Evolutionary conservation across 164 flowering plant genomes (phyloP), one percentile per base, ranked within the genome.

Genomic region (Echeveria elegans): DNA sequence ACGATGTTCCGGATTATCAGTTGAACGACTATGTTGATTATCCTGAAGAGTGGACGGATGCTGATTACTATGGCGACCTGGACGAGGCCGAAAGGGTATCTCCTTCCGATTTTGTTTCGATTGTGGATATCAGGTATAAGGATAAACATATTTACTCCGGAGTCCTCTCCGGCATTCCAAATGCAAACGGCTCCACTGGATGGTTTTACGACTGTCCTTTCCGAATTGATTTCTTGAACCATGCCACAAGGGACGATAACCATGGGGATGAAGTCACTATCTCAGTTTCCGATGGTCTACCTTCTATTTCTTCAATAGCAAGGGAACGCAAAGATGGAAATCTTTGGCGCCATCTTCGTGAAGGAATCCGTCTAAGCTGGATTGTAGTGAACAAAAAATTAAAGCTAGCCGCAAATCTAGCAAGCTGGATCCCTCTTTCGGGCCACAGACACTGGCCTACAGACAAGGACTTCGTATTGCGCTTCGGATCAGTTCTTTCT

Each of bases 391-490:
- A 92, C 74, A 76, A 45, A 56, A 89, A 87, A 71, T 71, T 81
- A 34, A 88, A 88, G 68, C 88, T 85, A 74, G 89, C 95, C 40
- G 98, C 87, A 24, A 92, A 92, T 72, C 80, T 92, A 19, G 85
- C 95, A 38, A 89, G 98, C 72, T 89, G 92, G 95, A 77, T 82
- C 71, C 87, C 96, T 29, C 85, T 89, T 60, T 86, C 88, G 3
- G 98, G 96, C n/a, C 95, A 88, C 69, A 78, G 96, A 70, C 98
- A 92, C 74, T 92, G 98, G 98, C 98, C 98, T 0, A 88, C 92
- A 5, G 92, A 89, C 50, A 82, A 77, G 65, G 96, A 89, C 75
- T 92, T 88, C 72, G 71, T 87, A 68, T 70, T 92, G 36, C 86
- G 95, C 1, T 92, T 92, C 62, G 96, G 98, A 40, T 89, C 98